A percentile compares a stretch with the other conserved stretches of the same genome.
phyloP scores from a whole-genome alignment of 2,329 filamentous ascomycete species.

The Fusarium sp. region DNA sequence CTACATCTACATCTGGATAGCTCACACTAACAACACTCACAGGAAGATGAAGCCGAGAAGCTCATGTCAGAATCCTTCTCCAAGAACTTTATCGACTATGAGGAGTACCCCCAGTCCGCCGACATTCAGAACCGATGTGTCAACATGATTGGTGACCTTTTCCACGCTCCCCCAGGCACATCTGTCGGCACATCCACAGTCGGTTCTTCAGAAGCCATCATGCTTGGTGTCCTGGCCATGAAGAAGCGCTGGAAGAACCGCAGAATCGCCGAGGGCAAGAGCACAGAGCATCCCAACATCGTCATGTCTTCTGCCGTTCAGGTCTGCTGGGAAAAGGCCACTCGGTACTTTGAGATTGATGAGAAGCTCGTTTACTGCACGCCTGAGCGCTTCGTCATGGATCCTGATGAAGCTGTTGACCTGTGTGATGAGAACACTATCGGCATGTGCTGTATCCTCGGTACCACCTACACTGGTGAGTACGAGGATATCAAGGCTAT shows the following conservation, averaged over 20 bases:
- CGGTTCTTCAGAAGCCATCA: conserved; percentile 88
- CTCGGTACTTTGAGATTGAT: conserved; percentile 90
- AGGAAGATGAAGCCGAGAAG: conserved; percentile 95
- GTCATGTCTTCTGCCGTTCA: conserved; percentile 97
- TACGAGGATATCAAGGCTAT: conserved; percentile 94
- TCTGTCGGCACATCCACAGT: conserved; percentile 88
- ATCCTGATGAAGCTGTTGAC: conserved; percentile 66
- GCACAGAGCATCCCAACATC: conserved; percentile 82
- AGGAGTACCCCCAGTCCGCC: conserved; percentile 81
- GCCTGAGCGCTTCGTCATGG: conserved; percentile 67
- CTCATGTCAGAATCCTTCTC: conserved; percentile 91
- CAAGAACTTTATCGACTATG: conserved; percentile 95
- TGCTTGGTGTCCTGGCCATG: conserved; percentile 86
- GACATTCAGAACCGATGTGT: conserved; percentile 93
- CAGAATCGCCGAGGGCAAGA: conserved; percentile 82
- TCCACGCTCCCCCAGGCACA: conserved; percentile 76
- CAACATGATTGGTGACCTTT: conserved; percentile 87
- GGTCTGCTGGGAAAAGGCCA: conserved; percentile 95
- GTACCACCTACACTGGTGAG: conserved; percentile 93
- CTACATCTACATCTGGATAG: conserved; percentile 3
- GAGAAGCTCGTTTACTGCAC: conserved; percentile 79
- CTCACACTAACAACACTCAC: conserved; percentile 26
- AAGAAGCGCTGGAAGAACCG: conserved; percentile 94
- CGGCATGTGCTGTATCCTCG: conserved; percentile 89
- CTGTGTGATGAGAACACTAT: conserved; percentile 77